Evolutionary conservation across 768 basidiomycete genomes (phyloP).

Genomic region (Naganishia vaughanmartiniae): DNA sequence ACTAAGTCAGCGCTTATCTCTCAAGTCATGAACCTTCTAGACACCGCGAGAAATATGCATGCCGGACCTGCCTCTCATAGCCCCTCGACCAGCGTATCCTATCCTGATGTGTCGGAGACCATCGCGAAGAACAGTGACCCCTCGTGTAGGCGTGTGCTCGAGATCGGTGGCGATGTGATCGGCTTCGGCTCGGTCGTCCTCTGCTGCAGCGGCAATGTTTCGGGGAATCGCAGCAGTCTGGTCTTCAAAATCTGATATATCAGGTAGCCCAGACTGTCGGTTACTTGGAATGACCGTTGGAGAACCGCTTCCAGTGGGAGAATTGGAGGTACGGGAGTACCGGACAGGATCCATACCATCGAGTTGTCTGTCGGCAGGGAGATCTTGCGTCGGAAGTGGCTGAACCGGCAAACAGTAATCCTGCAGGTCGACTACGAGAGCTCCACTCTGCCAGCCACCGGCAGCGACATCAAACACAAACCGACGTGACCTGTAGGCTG

Average conservation of each 20-base stretch:
- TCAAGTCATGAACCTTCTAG: background rate
- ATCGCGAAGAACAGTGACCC: background rate
- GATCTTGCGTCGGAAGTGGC: background rate
- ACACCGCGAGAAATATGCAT: background rate
- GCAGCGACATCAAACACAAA: constrained; percentile 81
- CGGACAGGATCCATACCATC: background rate
- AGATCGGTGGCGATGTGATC: too few relatives aligned
- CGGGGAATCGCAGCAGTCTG: too few relatives aligned
- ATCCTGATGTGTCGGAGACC: constrained; percentile 23
- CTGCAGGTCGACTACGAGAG: constrained; percentile 63
- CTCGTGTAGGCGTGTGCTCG: background rate
- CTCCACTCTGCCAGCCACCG: constrained; percentile 88
- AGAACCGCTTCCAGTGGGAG: background rate
- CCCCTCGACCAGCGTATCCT: constrained; percentile 32
- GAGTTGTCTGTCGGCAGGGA: background rate
- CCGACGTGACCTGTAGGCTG: constrained; percentile 50
- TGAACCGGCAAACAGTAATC: background rate
- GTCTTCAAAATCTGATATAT: too few relatives aligned
- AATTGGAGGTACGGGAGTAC: background rate
- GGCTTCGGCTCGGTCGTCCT: background rate
- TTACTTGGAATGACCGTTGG: too few relatives aligned
- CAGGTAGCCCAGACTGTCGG: too few relatives aligned
- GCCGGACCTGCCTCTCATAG: constrained; percentile 10
- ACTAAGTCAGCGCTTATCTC: too few relatives aligned
- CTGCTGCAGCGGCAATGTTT: too few relatives aligned